Evolutionary conservation across 305 asterid species (phyloP), one percentile per base, ranked within the genome.

Genomic region (Solanum aculeatissimum): DNA sequence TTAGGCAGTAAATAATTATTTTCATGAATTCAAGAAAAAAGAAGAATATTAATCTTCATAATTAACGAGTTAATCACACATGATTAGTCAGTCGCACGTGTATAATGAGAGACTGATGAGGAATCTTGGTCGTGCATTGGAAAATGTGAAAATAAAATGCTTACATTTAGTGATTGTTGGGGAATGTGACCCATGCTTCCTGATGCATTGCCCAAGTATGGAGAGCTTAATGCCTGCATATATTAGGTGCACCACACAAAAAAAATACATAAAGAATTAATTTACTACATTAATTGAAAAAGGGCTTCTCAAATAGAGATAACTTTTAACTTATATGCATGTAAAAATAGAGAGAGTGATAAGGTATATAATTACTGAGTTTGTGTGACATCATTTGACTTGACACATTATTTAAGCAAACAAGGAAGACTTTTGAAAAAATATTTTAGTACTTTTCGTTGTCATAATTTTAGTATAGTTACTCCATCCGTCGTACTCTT

Each of bases 181-280:
- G 71, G 69, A 84, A 83, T 83, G 84, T 81, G 88, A 81, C 87
- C 89, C 87, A 90, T 85, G 87, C 86, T 87, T 69, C 86, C 87
- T 65, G 83, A 83, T 83, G 90, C 86, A 85, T 86, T 87, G 80
- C 91, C 90, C 88, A 90, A 23, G 86, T 90, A 89, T 40, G 93
- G 93, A 15, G 89, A 85, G 58, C 89, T 87, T 60, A 89, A 89
- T 83, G 91, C 93, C 93, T 90, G 88, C 88, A 84, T 45, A 29
- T 7, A 63, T 63, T 63, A 23, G 25, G 47, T 51, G 47, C 82
- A 77, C 47, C 19, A 77, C 15, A 77, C 14, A 9, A 47, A 25
- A 29, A 42, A 42, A 71, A 47, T 47, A 25, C 62, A 71, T 10
- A 16, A n/a, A 70, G 9, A n/a, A 19, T n/a, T 29, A n/a, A 19